Base-by-base conservation (phyloP, 2,329 filamentous ascomycete genomes). In the Arthrobotrys sinensis region DNA sequence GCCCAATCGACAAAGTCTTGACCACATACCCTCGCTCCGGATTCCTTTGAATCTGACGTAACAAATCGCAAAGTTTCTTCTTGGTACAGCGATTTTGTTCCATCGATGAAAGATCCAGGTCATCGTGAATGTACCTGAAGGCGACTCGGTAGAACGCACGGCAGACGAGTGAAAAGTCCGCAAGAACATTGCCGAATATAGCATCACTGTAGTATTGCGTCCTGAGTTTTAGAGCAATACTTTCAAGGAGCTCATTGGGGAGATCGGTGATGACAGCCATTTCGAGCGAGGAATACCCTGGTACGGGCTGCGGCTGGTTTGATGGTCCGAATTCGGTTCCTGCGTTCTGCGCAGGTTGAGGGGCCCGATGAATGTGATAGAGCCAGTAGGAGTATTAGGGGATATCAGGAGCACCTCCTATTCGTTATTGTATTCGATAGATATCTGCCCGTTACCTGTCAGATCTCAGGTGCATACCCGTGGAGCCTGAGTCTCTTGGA, bases 171-270 rank as follows among this genome's bases (percentile, higher is more conserved):
- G 63, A 65, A 24, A 76, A 69, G 48, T 55, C 48, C 0, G 28
- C 48, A 0, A 65, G 60, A 14, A 69, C 65, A 24, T 69, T 69
- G 8, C 45, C 52, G 38, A 48, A 69, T 16, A n/a, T 10, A 24
- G 28, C 36, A 8, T 38, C 34, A 43, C 45, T 40, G n/a, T 69
- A 69, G 32, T 32, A 65, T 43, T 38, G 11, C 40, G 19, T 43
- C 14, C 46, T 28, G 2, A 69, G 19, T 21, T 50, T 36, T 4
- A 62, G 36, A 16, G 21, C 65, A 16, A 76, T 65, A 12, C 65
- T 19, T 12, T 76, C 72, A 11, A 76, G 48, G 3, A 76, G 64
- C 57, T 76, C 72, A 19, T 64, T 69, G 3, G 65, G 72, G 3
- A 76, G 65, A 8, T 64, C 60, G 19, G 50, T 60, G 12, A 73